Base-by-base conservation (phyloP, 805 yeast genomes). In the Hanseniaspora taiwanica region DNA sequence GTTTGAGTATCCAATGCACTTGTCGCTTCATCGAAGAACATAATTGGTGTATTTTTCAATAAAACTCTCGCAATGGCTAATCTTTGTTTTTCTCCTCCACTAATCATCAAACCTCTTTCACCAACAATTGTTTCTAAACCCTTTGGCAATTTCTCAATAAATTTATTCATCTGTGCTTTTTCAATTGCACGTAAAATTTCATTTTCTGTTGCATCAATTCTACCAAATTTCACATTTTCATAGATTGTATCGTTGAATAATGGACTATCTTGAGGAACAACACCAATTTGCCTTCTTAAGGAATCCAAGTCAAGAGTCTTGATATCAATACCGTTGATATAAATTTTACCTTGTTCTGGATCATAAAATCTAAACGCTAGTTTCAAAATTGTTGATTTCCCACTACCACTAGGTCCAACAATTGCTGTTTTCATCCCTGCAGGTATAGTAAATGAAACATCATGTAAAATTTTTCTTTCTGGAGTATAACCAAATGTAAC, bases 81-180 rank as follows among this genome's bases (percentile, higher is more conserved):
- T 46, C 98, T 66, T 61, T 91, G 98, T 57, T 91, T 87, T 58
- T 91, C 98, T 45, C 98, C 98, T n/a, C 98, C 98, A 20, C 96
- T 85, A 36, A 91, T 87, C 98, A 91, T 91, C 71, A 91, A 71
- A n/a, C 98, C 98, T 54, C 93, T 68, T 59, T 91, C 98, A 37
- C 98, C 98, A 14, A 91, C 98, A 43, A 83, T 67, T 0, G 97
- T 91, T 21, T 80, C 66, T 32, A 72, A 65, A 1, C 96, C 96
- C 12, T 82, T 81, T 0, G 98, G 97, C 36, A 91, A 60, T 35
- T 78, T 82, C 5, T 58, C 49, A 13, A 89, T 68, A 36, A 89
- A 63, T 19, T 61, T 57, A 45, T 72, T 72, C 45, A 89, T 66
- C 50, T 81, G 78, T 3, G 94, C 94, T 50, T 74, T 72, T 31